phyloP scores from a whole-genome alignment of 371 early-diverging fungal genomes.

The Lichtheimia corymbifera region DNA sequence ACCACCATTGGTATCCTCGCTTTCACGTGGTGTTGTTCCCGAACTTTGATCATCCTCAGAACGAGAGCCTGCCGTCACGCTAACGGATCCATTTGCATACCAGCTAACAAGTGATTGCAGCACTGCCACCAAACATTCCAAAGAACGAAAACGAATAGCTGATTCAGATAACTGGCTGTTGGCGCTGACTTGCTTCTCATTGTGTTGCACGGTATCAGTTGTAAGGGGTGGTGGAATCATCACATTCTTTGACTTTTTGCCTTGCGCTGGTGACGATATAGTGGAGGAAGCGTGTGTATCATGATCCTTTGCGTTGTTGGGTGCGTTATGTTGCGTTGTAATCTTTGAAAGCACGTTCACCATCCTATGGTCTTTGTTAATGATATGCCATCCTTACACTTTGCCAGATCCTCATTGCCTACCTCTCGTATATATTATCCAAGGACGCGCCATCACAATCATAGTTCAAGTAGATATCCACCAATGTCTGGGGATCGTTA shows the following conservation, averaged over 20 bases:
- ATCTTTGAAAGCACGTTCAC: constrained; percentile 60
- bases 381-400: not conserved
- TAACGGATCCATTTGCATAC: constrained; percentile 53
- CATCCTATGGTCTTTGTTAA: constrained; percentile 20
- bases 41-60: constrained; percentile 30
- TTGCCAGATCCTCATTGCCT: not conserved
- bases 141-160: constrained; percentile 50
- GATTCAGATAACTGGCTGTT: constrained; percentile 41
- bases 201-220: constrained; percentile 44
- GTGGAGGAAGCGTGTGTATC: constrained; percentile 26
- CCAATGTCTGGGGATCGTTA: constrained; percentile 82
- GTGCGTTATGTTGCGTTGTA: constrained; percentile 42
- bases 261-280: constrained; percentile 13
- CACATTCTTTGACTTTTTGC: constrained; percentile 25
- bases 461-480: constrained; percentile 96
- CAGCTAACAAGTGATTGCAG: constrained; percentile 53
- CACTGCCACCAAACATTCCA: constrained; percentile 59
- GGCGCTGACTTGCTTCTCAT: constrained; percentile 49
- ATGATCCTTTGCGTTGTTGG: constrained; percentile 34
- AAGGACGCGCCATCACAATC: constrained; percentile 78
- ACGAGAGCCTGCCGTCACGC: constrained; percentile 34
- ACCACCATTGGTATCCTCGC: constrained; percentile 29
- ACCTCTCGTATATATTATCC: constrained; percentile 59
- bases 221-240: constrained; percentile 54
- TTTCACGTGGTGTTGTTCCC: constrained; percentile 39